A percentile compares a stretch with the other conserved stretches of the same genome.
phyloP scores from a whole-genome alignment of 1,284 basidiomycete genomes.

The Heterobasidion annosum region DNA sequence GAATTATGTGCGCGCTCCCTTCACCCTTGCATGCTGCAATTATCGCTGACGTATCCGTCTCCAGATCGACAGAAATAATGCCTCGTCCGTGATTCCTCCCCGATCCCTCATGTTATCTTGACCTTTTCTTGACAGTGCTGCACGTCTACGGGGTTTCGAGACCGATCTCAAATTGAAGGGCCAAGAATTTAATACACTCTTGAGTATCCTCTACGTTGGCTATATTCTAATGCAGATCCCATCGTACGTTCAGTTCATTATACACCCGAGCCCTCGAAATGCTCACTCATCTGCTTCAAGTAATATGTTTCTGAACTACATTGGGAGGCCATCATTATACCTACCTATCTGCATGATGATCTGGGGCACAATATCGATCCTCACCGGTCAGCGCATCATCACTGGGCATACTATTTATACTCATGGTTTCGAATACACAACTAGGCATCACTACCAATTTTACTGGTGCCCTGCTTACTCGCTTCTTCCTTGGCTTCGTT shows the following conservation, averaged over 20 bases:
- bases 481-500: constrained; percentile 68
- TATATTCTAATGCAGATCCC: constrained; percentile 78
- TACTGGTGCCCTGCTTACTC: constrained; percentile 55
- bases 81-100: constrained; percentile 29
- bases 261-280: not conserved
- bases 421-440: not conserved
- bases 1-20: constrained; percentile 40
- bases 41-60: constrained; percentile 16
- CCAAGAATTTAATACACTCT: constrained; percentile 58
- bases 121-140: constrained; percentile 34
- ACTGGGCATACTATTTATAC: not conserved
- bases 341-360: constrained; percentile 62
- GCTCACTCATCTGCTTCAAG: constrained; percentile 22
- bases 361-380: constrained; percentile 61
- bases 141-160: constrained; percentile 63
- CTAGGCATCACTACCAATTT: constrained; percentile 58
- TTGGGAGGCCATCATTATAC: constrained; percentile 68
- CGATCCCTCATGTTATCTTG: not conserved
- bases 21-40: not conserved
- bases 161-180: constrained; percentile 55
- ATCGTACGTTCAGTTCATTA: constrained; percentile 36
- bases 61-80: constrained; percentile 63
- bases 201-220: constrained; percentile 72
- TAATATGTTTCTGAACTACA: constrained; percentile 66
- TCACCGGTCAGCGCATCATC: constrained; percentile 34